Evolutionary conservation across 176 grass and related monocot genomes (phyloP), one percentile per base, ranked within the genome.

Genomic region (Metroxylon sagu): DNA sequence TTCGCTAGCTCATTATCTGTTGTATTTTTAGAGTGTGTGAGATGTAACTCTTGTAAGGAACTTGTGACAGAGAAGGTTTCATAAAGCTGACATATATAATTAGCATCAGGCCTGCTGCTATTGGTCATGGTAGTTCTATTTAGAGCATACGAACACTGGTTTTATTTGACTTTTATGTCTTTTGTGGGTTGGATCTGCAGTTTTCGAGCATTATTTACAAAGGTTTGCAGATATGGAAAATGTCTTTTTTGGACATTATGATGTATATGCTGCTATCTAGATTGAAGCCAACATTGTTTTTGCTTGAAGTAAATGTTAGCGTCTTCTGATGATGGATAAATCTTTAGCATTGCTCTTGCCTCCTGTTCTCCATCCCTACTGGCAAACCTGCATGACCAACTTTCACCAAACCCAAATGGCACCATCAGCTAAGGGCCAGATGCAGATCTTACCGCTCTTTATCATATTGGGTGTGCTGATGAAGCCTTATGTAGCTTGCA

Each of bases 391-490:
- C 31, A 17, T 75, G 15, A 3, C 19, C 52, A 76, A 61, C 59
- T 23, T 75, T 69, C 43, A 67, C 19, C 76, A 52, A 18, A 49
- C 29, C 2, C 29, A 73, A 55, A 56, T 16, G 19, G 19, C 60
- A 48, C 28, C 50, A 66, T 48, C 57, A 72, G 58, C 51, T 7
- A 83, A 83, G 61, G 68, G 60, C 10, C 48, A 57, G 18, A 72
- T 77, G 48, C 74, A 56, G 88, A 93, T 85, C 72, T 81, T 81
- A 59, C 66, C 49, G 66, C 74, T 54, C 79, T 88, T 43, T 89
- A 89, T 78, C 94, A 99, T 70, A 89, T 93, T 74, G 94, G 85
- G 54, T 93, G 88, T 61, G 83, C 72, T 48, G 78, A 71, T 60
- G 81, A 97, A 54, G 28, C 39, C 59, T 97, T 56, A 85, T 57